These are phyloP conservation scores for Orobanche coerulescens DNA, from an alignment of 257 asterid species.

Conservation along the genomic window DNA sequence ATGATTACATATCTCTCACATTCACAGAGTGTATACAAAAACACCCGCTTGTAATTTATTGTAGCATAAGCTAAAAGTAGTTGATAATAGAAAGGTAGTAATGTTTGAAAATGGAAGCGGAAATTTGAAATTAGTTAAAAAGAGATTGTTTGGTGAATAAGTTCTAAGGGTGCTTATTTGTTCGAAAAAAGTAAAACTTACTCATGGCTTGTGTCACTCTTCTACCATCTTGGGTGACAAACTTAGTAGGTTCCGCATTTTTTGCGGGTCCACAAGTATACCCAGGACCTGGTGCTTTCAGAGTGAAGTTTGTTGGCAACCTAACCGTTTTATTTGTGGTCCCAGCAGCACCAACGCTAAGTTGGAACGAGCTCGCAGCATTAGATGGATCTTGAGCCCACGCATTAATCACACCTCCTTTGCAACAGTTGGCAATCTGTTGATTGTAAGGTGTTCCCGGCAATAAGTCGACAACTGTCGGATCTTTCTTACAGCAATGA, in stretches of 20 bases:
- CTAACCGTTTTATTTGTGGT: conserved; percentile 71
- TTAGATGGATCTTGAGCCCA: conserved; percentile 65
- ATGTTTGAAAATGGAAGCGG: no score
- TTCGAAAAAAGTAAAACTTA: conserved; percentile 29
- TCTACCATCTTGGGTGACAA: conserved; percentile 52
- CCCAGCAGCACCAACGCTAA: conserved; percentile 69
- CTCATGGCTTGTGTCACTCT: conserved; percentile 85
- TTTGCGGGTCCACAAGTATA: conserved; percentile 83
- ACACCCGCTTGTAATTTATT: no score
- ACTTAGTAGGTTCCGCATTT: conserved; percentile 58
- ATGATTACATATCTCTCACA: neutral
- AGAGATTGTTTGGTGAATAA: no score
- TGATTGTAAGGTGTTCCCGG: conserved; percentile 83
- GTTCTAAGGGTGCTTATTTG: no score
- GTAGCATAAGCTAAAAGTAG: no score
- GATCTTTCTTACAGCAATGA: conserved; percentile 75
- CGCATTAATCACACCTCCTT: conserved; percentile 72
- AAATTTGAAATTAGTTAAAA: no score
- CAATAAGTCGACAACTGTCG: conserved; percentile 63
- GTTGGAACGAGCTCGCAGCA: conserved; percentile 67
- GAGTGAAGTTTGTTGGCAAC: conserved; percentile 69
- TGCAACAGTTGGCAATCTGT: conserved; percentile 83
- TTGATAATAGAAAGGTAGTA: no score
- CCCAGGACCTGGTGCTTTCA: conserved; percentile 78
- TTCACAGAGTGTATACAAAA: no score